phyloP scores from a whole-genome alignment of 257 asterid genomes.

The Craterostigma plantagineum region DNA sequence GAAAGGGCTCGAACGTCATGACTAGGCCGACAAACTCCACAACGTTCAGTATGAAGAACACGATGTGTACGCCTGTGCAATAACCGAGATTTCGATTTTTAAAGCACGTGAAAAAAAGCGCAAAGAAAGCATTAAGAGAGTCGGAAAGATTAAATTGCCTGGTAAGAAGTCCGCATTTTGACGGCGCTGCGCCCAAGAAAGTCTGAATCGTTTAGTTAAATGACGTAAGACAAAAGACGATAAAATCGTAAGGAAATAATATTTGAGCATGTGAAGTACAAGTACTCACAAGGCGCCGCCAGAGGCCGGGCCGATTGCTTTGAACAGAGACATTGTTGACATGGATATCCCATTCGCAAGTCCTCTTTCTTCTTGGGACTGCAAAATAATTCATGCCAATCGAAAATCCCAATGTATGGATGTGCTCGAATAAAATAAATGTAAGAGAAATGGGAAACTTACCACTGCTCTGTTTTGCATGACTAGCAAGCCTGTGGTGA shows the following conservation, averaged over 20 bases:
- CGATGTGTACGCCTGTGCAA: constrained; percentile 56
- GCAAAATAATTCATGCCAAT: too few relatives aligned
- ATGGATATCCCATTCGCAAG: constrained; percentile 82
- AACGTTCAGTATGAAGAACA: constrained; percentile 37
- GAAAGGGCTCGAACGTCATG: too few relatives aligned
- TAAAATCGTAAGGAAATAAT: neutral
- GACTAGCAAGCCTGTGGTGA: constrained; percentile 59
- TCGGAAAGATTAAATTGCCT: constrained; percentile 19
- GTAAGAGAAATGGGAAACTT: constrained; percentile 8
- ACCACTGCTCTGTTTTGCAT: constrained; percentile 84
- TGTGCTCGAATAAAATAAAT: neutral
- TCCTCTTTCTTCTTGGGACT: constrained; percentile 70
- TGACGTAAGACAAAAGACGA: constrained; percentile 1
- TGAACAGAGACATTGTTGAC: constrained; percentile 74
- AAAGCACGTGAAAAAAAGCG: neutral
- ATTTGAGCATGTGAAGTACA: neutral
- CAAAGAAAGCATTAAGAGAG: neutral
- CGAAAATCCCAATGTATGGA: neutral
- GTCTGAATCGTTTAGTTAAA: constrained; percentile 16
- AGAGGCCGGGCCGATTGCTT: constrained; percentile 71
- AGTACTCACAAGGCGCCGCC: constrained; percentile 83
- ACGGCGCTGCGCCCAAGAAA: constrained; percentile 56
- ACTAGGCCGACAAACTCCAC: constrained; percentile 45
- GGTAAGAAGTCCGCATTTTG: constrained; percentile 41
- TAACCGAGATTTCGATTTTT: neutral